Conservation (phyloP, 345 rosid species). For the Litchi chinensis region DNA sequence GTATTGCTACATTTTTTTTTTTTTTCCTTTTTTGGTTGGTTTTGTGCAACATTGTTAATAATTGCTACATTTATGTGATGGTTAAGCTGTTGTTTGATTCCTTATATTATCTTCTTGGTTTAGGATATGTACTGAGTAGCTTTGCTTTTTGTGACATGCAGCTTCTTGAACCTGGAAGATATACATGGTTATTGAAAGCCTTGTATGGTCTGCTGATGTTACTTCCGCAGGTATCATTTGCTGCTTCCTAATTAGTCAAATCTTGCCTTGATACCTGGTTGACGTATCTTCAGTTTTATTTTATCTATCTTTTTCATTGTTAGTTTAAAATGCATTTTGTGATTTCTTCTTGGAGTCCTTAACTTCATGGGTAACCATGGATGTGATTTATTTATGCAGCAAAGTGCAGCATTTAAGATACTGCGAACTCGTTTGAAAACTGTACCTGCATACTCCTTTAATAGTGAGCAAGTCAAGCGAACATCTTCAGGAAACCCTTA, state of each 20-base stretch:
- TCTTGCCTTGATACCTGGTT: neutral
- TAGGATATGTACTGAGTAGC: neutral
- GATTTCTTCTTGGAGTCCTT: neutral
- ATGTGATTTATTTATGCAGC: constrained; percentile 49
- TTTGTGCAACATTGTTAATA: neutral
- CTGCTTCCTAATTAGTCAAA: constrained; percentile 5
- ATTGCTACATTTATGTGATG: neutral
- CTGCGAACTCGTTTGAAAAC: constrained; percentile 88
- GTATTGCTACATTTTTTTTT: neutral
- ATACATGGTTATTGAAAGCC: constrained; percentile 81
- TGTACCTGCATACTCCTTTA: constrained; percentile 76
- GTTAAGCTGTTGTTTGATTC: neutral
- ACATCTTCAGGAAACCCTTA: constrained; percentile 72
- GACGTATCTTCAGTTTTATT: neutral
- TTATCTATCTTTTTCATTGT: neutral
- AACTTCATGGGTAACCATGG: constrained; percentile 12
- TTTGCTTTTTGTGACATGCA: constrained; percentile 39
- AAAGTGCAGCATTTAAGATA: constrained; percentile 93
- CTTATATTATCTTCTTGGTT: constrained; percentile 13
- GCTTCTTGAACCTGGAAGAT: constrained; percentile 98
- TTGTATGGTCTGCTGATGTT: constrained; percentile 96
- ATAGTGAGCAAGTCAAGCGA: constrained; percentile 64
- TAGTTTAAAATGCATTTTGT: neutral
- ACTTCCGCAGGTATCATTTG: constrained; percentile 86
- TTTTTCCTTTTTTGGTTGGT: too few relatives aligned